Conservation (phyloP, 352 stramenopile genomes). For the Phytophthora foliorum region DNA sequence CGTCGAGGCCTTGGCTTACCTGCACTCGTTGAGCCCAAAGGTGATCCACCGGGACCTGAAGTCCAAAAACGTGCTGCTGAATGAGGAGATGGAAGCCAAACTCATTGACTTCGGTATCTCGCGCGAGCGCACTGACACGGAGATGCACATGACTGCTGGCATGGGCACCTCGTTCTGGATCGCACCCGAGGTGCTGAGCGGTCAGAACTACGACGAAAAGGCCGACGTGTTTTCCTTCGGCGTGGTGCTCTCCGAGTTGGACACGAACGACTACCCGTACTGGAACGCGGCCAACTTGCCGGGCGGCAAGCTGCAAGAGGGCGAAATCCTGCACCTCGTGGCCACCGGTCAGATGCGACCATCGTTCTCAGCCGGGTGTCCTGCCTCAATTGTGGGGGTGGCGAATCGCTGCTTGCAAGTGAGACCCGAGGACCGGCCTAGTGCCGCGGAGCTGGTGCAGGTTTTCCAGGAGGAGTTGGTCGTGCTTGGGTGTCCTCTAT, state of each 20-base stretch:
- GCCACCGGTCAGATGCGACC: conserved; percentile 39
- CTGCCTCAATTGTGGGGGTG: conserved; percentile 42
- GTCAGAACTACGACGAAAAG: conserved; percentile 47
- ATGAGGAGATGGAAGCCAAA: conserved; percentile 59
- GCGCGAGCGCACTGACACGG: conserved; percentile 33
- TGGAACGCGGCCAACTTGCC: conserved; percentile 36
- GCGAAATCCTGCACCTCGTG: conserved; percentile 45
- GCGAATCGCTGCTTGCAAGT: conserved; percentile 42
- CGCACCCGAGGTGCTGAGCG: conserved; percentile 42
- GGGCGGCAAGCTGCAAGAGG: conserved; percentile 35
- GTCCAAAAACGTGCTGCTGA: conserved; percentile 60
- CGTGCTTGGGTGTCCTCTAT: conserved; percentile 6
- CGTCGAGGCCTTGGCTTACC: conserved; percentile 51
- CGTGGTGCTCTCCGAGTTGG: conserved; percentile 56
- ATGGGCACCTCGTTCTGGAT: conserved; percentile 54
- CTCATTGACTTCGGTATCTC: conserved; percentile 77
- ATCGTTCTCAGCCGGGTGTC: conserved; percentile 41
- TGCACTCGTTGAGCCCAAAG: conserved; percentile 57
- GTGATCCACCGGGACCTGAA: conserved; percentile 57
- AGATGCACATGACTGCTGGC: conserved; percentile 43
- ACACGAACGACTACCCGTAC: conserved; percentile 52
- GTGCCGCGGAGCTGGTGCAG: conserved; percentile 35
- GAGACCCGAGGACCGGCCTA: conserved; percentile 39
- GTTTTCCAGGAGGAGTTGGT: conserved; percentile 18
- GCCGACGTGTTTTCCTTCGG: conserved; percentile 53